phyloP scores from a whole-genome alignment of 2,329 filamentous ascomycete genomes.

The Fusarium sp. region DNA sequence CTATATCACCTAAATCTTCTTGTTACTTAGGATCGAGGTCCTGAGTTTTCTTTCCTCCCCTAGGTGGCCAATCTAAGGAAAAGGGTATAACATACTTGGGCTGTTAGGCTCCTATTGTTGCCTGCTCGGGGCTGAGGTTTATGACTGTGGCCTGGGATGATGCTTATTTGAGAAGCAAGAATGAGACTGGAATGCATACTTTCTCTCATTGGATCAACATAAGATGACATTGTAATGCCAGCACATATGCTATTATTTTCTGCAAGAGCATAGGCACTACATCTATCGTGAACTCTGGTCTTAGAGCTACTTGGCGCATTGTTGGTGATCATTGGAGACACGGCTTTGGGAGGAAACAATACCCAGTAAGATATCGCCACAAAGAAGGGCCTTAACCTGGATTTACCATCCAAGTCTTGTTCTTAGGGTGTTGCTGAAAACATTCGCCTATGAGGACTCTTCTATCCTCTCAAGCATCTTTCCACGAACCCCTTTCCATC shows the following conservation, averaged over 20 bases:
- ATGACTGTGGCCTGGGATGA: conserved; percentile 1
- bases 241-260: neutral
- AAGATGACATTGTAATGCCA: neutral
- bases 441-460: conserved; percentile 4
- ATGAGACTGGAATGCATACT: neutral
- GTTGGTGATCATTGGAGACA: neutral
- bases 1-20: too few relatives aligned
- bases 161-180: neutral
- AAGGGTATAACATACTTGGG: neutral
- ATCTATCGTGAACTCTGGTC: neutral
- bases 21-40: too few relatives aligned
- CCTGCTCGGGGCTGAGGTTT: conserved; percentile 10
- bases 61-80: neutral
- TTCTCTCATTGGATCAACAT: neutral
- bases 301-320: neutral
- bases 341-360: neutral
- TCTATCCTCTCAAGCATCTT: conserved; percentile 55
- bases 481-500: conserved; percentile 61
- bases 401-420: neutral
- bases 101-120: neutral
- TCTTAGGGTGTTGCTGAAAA: neutral
- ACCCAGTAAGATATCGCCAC: too few relatives aligned
- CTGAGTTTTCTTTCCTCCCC: too few relatives aligned
- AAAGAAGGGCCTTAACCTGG: neutral
- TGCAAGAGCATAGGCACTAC: neutral